A percentile compares a stretch with the other conserved stretches of the same genome.
phyloP scores from a whole-genome alignment of 2,329 filamentous ascomycete species.

The Beauveria medogensis region DNA sequence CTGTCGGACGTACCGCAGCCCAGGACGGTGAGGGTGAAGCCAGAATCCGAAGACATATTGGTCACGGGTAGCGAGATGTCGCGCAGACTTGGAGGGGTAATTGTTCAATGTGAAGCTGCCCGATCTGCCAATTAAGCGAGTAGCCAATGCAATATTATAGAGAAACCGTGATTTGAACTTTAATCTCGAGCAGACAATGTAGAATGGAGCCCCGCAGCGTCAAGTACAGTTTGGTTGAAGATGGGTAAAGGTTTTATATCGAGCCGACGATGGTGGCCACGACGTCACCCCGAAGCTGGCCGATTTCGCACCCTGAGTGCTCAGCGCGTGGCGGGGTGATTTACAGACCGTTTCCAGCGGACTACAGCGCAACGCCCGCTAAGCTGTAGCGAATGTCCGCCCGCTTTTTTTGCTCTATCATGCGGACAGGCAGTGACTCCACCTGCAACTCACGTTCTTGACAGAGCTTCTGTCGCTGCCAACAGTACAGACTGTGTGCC shows the following conservation, averaged over 20 bases:
- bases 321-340: not conserved
- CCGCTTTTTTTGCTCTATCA: conserved; percentile 5
- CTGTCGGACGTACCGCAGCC: conserved; percentile 60
- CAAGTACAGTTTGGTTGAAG: conserved; percentile 4
- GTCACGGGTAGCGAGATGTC: conserved; percentile 5
- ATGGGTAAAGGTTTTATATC: conserved; percentile 1
- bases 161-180: not conserved
- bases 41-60: conserved; percentile 10
- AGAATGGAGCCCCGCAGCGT: conserved; percentile 11
- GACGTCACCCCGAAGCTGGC: conserved; percentile 2
- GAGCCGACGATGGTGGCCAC: conserved; percentile 1
- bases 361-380: not conserved
- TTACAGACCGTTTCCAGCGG: not conserved
- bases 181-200: conserved; percentile 10
- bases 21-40: conserved; percentile 67
- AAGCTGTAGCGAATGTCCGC: not conserved
- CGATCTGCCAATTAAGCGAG: not conserved
- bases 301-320: conserved; percentile 1
- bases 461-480: not conserved
- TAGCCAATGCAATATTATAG: not conserved
- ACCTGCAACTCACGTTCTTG: not conserved
- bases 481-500: not conserved
- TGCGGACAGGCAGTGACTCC: not conserved
- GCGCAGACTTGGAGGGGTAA: not conserved
- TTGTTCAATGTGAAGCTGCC: not conserved